phyloP scores from a whole-genome alignment of 495 filamentous ascomycete genomes.

The Lasiosphaeris hirsuta region DNA sequence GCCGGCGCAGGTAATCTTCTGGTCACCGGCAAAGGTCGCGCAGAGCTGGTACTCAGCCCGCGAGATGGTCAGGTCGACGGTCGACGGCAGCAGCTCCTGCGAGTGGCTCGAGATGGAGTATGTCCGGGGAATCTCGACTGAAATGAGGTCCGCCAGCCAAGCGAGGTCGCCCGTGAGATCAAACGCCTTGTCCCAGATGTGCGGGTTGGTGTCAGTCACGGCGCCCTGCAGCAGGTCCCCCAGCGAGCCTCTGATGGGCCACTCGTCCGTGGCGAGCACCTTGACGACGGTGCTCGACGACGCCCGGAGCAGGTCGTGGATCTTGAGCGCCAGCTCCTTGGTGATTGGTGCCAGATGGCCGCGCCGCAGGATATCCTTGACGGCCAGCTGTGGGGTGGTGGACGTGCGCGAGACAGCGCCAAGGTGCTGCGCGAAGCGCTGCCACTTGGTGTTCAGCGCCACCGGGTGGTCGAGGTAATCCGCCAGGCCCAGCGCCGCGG shows the following conservation, averaged over 20 bases:
- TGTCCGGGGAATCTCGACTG: slow-evolving; percentile 47
- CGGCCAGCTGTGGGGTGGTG: slow-evolving; percentile 31
- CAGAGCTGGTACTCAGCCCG: slow-evolving; percentile 46
- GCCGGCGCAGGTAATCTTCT: slow-evolving; percentile 34
- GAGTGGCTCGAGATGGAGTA: slow-evolving; percentile 49
- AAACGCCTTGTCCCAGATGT: slow-evolving; percentile 50
- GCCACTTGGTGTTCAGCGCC: slow-evolving; percentile 35
- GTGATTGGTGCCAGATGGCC: slow-evolving; percentile 49
- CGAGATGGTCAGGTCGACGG: slow-evolving; percentile 46
- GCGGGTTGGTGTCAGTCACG: slow-evolving; percentile 40
- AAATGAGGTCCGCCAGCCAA: slow-evolving; percentile 45
- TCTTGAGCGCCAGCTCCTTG: slow-evolving; percentile 44
- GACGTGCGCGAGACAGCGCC: slow-evolving; percentile 34
- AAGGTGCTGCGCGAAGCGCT: slow-evolving; percentile 44
- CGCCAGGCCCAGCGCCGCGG: slow-evolving; percentile 41
- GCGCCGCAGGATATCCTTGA: slow-evolving; percentile 47
- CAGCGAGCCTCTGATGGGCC: slow-evolving; percentile 46
- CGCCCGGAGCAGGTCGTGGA: slow-evolving; percentile 41
- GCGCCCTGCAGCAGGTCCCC: slow-evolving; percentile 46
- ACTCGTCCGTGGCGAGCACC: slow-evolving; percentile 45
- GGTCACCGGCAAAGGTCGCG: slow-evolving; percentile 35
- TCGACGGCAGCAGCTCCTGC: slow-evolving; percentile 45
- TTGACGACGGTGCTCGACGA: slow-evolving; percentile 47
- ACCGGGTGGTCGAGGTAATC: slow-evolving; percentile 37
- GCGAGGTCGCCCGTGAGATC: slow-evolving; percentile 34